phyloP scores from a whole-genome alignment of 371 early-diverging fungal genomes.

The Mortierella polycephala region DNA sequence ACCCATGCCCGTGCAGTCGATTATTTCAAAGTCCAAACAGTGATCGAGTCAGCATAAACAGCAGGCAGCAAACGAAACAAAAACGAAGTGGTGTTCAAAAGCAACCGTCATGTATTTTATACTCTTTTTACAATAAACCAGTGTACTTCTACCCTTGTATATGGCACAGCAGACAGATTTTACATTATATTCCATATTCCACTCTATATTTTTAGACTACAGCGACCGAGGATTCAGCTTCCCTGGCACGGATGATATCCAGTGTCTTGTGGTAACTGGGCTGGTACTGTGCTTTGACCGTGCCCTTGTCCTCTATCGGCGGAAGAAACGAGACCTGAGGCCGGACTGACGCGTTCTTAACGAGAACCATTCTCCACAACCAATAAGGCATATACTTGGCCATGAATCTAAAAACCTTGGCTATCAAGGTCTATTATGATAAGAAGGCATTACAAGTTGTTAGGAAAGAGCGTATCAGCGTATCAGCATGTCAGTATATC shows the following conservation, averaged over 20 bases:
- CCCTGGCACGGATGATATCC: not conserved
- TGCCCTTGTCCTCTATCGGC: conserved; percentile 9
- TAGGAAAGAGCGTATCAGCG: not conserved
- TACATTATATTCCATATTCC: no score
- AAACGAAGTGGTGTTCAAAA: no score
- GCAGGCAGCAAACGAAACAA: no score
- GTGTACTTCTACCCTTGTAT: no score
- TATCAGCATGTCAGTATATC: not conserved
- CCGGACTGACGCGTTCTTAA: not conserved
- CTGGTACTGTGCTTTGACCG: conserved; percentile 17
- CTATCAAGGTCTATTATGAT: conserved; percentile 7
- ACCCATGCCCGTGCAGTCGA: conserved; percentile 1
- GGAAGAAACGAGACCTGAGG: conserved; percentile 33
- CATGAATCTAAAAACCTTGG: conserved; percentile 5
- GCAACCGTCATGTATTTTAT: no score
- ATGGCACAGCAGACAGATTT: no score
- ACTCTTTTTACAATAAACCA: no score
- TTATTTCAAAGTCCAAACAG: conserved; percentile 11
- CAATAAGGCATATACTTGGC: conserved; percentile 21
- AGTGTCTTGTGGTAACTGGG: conserved; percentile 22
- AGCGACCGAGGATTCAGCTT: no score
- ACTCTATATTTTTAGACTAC: no score
- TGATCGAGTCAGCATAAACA: conserved; percentile 7
- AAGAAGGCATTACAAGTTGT: not conserved
- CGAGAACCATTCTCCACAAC: conserved; percentile 17